Evolutionary conservation across 2,329 filamentous ascomycete genomes (phyloP).

Genomic region (Myriangium duriaei): DNA sequence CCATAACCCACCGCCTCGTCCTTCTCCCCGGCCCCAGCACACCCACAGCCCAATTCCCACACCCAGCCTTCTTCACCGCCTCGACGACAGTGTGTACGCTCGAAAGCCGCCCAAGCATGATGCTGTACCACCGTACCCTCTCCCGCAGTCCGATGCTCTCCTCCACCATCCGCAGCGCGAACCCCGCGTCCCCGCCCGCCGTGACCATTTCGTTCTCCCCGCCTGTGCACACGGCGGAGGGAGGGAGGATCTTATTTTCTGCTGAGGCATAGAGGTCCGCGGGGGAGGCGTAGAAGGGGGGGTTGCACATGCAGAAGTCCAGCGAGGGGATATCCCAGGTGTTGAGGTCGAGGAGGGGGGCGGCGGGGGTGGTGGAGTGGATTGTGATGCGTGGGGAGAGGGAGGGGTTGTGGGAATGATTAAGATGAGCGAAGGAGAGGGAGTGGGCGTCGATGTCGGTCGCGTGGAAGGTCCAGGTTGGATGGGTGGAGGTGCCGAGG

Average conservation of each 20-base stretch:
- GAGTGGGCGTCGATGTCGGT: constrained; percentile 65
- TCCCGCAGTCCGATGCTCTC: constrained; percentile 51
- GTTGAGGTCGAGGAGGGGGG: constrained; percentile 52
- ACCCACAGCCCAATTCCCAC: constrained; percentile 72
- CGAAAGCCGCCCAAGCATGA: constrained; percentile 73
- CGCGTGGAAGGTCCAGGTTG: constrained; percentile 45
- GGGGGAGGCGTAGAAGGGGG: constrained; percentile 77
- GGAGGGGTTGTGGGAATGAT: constrained; percentile 50
- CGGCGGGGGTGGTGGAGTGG: constrained; percentile 40
- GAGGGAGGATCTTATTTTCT: constrained; percentile 54
- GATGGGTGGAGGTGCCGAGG: constrained; percentile 56
- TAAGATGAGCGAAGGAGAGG: constrained; percentile 51
- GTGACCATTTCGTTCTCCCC: constrained; percentile 71
- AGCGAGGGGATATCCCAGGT: constrained; percentile 42
- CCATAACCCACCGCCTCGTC: constrained; percentile 77
- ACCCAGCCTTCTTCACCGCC: constrained; percentile 41
- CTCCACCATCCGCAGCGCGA: constrained; percentile 56
- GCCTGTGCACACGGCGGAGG: constrained; percentile 65
- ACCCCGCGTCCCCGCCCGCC: constrained; percentile 61
- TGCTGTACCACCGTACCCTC: constrained; percentile 73
- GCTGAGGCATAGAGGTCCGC: constrained; percentile 52
- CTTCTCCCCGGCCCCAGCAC: constrained; percentile 65
- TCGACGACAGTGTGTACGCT: constrained; percentile 52
- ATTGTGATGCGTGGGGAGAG: constrained; percentile 54
- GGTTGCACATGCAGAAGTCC: constrained; percentile 87